These are phyloP conservation scores for Sphenostylis stenocarpa DNA, from an alignment of 306 rosid species.

Conservation along the genomic window DNA sequence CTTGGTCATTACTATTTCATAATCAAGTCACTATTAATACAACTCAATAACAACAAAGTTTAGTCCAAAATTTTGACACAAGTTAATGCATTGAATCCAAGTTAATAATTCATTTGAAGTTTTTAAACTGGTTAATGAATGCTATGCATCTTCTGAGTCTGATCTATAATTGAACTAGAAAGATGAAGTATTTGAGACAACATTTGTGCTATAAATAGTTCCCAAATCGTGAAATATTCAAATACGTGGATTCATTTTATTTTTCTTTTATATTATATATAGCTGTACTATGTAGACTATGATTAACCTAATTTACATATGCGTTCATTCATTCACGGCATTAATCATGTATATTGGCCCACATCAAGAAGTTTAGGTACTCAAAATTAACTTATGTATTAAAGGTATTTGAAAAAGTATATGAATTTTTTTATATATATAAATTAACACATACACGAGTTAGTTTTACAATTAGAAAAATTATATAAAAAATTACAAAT, in stretches of 20 bases:
- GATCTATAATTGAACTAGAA: not conserved
- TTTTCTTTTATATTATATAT: not conserved
- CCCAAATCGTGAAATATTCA: slow-evolving; percentile 3
- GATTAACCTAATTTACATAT: slow-evolving; percentile 27
- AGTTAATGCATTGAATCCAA: too few species aligned
- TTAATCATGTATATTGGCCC: slow-evolving; percentile 7
- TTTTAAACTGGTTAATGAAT: not conserved
- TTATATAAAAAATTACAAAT: too few species aligned
- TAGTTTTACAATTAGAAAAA: too few species aligned
- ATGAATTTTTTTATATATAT: too few species aligned
- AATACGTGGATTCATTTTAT: not conserved
- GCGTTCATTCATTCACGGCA: slow-evolving; percentile 6
- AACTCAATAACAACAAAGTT: not conserved
- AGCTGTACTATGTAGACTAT: not conserved
- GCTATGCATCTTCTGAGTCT: not conserved
- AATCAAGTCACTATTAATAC: not conserved
- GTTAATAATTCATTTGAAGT: too few species aligned
- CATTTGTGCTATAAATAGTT: not conserved
- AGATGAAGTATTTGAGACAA: not conserved
- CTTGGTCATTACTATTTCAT: not conserved
- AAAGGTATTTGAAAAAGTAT: too few species aligned
- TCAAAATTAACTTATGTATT: too few species aligned
- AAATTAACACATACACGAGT: too few species aligned
- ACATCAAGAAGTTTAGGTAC: slow-evolving; percentile 26
- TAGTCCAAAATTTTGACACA: too few species aligned